Evolutionary conservation across 768 basidiomycete genomes (phyloP), one percentile per base, ranked within the genome.

Genomic region (Rhizopogon salebrosus): DNA sequence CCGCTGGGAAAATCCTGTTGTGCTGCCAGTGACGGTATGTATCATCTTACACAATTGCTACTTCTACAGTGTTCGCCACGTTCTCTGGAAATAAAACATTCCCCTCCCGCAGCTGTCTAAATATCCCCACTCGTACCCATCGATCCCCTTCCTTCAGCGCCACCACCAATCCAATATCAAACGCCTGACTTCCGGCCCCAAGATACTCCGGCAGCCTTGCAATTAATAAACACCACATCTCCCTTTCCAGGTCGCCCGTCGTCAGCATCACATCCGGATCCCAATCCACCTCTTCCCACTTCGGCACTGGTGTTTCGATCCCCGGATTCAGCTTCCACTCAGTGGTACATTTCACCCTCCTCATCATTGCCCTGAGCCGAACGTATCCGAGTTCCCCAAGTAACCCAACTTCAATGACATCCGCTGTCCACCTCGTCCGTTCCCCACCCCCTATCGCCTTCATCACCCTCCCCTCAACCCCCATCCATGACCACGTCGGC

Each of bases 41-140:
- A n/a, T n/a, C n/a, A n/a, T n/a, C n/a, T n/a, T 31, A 31, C 29
- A 31, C 29, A 10, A 31, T 31, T 31, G 7, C 29, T 8, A 31
- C 29, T 24, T 46, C 43, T 1, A 26, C 27, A 46, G 24, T 6
- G 27, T 46, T 22, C 27, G 2, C 20, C 6, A 46, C 20, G 24
- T 46, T 22, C 26, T 46, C 20, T 6, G 43, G 43, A 29, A 46
- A 46, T 22, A 46, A 46, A n/a, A 2, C 20, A 46, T 29, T 46
- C 43, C 43, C 43, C 43, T 46, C 43, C 20, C 43, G 18, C 43
- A 46, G 43, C 20, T 46, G 43, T 27, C 43, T 46, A 46, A 46
- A 46, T 6, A 46, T 46, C 43, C 43, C 43, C n/a, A 46, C 13
- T 16, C 43, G 43, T 27, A 26, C 43, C 43, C 43, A 46, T 22